Base-by-base conservation (phyloP, 2,329 filamentous ascomycete species). In the Thielaviopsis populi region DNA sequence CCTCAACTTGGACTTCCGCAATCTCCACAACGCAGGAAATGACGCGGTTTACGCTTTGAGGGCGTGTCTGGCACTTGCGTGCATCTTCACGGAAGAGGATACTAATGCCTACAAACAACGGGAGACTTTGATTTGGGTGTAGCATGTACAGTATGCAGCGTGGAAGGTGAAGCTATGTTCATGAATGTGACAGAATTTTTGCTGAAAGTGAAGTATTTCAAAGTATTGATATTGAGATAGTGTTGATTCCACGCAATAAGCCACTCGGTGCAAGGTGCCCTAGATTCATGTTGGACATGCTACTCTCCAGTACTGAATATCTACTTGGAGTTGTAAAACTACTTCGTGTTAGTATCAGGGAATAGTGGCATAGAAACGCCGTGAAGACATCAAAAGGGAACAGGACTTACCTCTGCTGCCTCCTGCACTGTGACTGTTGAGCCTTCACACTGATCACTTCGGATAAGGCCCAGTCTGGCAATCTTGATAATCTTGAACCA, bases 11-110 rank as follows among this genome's bases (percentile, higher is more conserved):
- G 69, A 74, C 0, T 81, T 78, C 50, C 81, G 77, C 73, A 78
- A 87, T 68, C 77, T 92, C n/a, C 91, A 96, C 73, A 95, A 95
- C 70, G 91, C 86, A 0, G 85, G 91, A 1, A 96, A 96, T 68
- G 91, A 96, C 71, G 90, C 91, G 0, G 80, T 84, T 1, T 94
- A 87, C 71, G 92, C 89, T 0, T 74, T 95, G 67, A 84, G 86
- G 67, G 86, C 84, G 7, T 81, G 94, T 78, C 72, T 96, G 6
- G 82, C 66, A n/a, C 53, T 66, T 8, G 65, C 65, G 3, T 42
- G 59, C 15, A 46, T 50, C 15, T 3, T 59, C 8, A 19, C 8
- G 22, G 33, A 63, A 22, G 41, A 30, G 1, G 24, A 63, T 22
- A 5, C 24, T 11, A 5, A 61, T n/a, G 53, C 53, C 17, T 56